A percentile compares a stretch with the other conserved stretches of the same genome.
Evolutionary conservation across 305 asterid species (phyloP).

Genomic region (Solanum chacoense): DNA sequence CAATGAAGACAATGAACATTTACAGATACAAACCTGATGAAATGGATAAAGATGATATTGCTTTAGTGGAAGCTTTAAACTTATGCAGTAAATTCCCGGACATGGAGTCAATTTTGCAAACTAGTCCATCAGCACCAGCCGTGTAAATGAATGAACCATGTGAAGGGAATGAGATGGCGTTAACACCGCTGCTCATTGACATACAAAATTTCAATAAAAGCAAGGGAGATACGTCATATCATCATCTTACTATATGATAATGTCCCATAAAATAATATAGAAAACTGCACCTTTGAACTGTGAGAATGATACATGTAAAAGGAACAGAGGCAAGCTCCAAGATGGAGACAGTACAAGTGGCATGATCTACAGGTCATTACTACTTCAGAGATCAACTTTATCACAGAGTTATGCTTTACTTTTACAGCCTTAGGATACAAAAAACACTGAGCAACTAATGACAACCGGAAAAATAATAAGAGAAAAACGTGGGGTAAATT

Average conservation of each 20-base stretch:
- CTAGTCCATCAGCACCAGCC: conserved; percentile 88
- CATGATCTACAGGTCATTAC: neutral
- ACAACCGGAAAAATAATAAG: neutral
- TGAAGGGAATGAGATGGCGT: conserved; percentile 57
- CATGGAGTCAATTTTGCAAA: conserved; percentile 65
- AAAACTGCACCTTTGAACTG: neutral
- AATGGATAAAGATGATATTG: conserved; percentile 66
- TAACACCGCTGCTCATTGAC: conserved; percentile 63
- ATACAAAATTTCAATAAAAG: neutral
- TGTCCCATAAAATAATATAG: neutral
- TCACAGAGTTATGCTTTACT: neutral
- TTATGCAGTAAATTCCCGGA: conserved; percentile 62
- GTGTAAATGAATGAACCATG: conserved; percentile 57
- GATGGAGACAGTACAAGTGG: neutral
- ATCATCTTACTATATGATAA: neutral
- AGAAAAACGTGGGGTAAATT: neutral
- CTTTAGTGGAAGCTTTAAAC: conserved; percentile 61
- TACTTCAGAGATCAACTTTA: neutral
- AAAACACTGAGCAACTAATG: neutral
- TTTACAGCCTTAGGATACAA: neutral
- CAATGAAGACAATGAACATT: neutral
- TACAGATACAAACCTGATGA: conserved; percentile 53
- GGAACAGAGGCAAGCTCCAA: neutral
- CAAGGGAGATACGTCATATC: neutral
- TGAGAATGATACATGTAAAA: neutral